phyloP scores from a whole-genome alignment of 176 grass and related monocot species.

The Bothriochloa decipiens region DNA sequence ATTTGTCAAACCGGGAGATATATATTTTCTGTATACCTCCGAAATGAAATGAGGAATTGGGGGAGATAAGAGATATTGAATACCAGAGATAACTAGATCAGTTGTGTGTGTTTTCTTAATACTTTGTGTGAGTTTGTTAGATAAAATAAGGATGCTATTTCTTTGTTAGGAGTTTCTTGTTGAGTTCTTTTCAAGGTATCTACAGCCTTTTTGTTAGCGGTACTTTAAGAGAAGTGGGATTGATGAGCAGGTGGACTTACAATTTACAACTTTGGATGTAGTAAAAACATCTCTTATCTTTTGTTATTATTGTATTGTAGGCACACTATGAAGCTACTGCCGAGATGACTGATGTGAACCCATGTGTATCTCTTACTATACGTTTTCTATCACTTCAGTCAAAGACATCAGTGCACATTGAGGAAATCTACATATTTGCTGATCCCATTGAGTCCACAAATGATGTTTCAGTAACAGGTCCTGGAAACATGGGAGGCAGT shows the following conservation, averaged over 20 bases:
- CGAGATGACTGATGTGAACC: slow-evolving; percentile 82
- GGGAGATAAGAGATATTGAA: background rate
- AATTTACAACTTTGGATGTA: background rate
- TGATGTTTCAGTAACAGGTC: slow-evolving; percentile 42
- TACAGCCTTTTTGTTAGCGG: background rate
- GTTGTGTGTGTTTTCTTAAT: background rate
- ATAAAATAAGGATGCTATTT: background rate
- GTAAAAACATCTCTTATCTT: slow-evolving; percentile 14
- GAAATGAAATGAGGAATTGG: background rate
- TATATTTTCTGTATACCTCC: background rate
- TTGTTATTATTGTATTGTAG: slow-evolving; percentile 55
- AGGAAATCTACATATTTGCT: slow-evolving; percentile 86
- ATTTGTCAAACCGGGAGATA: background rate
- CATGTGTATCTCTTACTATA: slow-evolving; percentile 74
- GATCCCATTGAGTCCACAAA: slow-evolving; percentile 62
- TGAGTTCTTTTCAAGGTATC: background rate
- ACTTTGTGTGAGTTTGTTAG: slow-evolving; percentile 3
- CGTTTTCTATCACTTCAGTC: slow-evolving; percentile 84
- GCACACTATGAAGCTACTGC: slow-evolving; percentile 93
- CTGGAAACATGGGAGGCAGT: slow-evolving; percentile 59
- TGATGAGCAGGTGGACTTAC: background rate
- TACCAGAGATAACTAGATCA: slow-evolving; percentile 11
- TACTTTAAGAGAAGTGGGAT: background rate
- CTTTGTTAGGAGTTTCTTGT: background rate
- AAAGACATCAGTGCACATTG: slow-evolving; percentile 80